phyloP scores from a whole-genome alignment of 2,329 filamentous ascomycete genomes.

The Cladosporium phlei region DNA sequence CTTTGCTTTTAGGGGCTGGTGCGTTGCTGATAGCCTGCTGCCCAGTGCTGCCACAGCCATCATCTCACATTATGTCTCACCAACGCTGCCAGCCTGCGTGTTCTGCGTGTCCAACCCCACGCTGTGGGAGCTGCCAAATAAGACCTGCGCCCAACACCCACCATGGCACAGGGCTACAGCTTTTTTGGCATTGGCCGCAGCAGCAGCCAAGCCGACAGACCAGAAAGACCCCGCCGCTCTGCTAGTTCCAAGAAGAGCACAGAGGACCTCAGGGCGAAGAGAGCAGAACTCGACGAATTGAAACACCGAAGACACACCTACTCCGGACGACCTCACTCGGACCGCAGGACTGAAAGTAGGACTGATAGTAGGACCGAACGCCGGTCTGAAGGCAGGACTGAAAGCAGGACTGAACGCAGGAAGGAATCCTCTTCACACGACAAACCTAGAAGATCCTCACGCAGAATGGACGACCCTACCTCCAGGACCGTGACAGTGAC shows the following conservation, averaged over 20 bases:
- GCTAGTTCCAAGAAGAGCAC: constrained; percentile 17
- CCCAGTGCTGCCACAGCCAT: neutral
- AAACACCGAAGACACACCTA: constrained; percentile 36
- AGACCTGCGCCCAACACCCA: neutral
- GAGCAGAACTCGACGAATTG: constrained; percentile 39
- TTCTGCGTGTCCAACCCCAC: constrained; percentile 10
- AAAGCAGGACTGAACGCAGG: no score
- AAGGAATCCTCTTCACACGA: neutral
- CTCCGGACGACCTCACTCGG: constrained; percentile 29
- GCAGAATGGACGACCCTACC: constrained; percentile 8
- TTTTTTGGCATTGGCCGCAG: constrained; percentile 20
- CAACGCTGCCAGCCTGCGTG: constrained; percentile 8
- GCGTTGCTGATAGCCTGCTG: no score
- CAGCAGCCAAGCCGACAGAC: constrained; percentile 16
- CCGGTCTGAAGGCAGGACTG: no score
- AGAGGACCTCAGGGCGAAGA: constrained; percentile 17
- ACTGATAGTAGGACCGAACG: neutral
- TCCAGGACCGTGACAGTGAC: constrained; percentile 14
- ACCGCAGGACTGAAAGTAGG: constrained; percentile 19
- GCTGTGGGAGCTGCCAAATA: constrained; percentile 1
- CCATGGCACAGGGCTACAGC: constrained; percentile 21
- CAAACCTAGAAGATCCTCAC: neutral
- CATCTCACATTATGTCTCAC: neutral
- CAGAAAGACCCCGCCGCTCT: constrained; percentile 15
- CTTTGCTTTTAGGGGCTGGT: constrained; percentile 1